Percentiles rank a stretch among this genome's conserved stretches.
Conservation (phyloP, 2,329 filamentous ascomycete species). For the Fusarium buxicola region DNA sequence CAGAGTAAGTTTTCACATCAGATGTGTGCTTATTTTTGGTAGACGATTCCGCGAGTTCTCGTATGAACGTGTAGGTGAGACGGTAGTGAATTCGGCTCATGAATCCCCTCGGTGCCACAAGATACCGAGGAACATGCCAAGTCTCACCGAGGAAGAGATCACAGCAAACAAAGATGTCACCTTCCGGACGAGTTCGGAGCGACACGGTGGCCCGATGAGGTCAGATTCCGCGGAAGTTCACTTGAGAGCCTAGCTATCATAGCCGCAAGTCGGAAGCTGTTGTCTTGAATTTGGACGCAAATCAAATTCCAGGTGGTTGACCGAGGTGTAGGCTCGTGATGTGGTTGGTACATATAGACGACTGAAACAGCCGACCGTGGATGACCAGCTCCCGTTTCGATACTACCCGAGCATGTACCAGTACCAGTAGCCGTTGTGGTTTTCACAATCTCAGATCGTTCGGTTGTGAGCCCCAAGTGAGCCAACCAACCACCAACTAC, state of each 20-base stretch:
- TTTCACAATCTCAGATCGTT: conserved; percentile 2
- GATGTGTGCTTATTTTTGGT: not conserved
- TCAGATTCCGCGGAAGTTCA: conserved; percentile 26
- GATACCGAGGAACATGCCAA: conserved; percentile 42
- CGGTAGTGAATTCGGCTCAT: conserved; percentile 30
- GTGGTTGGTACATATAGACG: conserved; percentile 18
- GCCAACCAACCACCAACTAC: conserved; percentile 11
- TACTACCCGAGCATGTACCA: conserved; percentile 11
- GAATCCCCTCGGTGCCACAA: conserved; percentile 34
- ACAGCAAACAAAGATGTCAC: conserved; percentile 38
- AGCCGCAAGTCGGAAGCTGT: conserved; percentile 38
- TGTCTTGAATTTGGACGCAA: conserved; percentile 19
- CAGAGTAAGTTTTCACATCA: not conserved
- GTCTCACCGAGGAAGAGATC: conserved; percentile 35
- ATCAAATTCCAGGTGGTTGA: conserved; percentile 35
- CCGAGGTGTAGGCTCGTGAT: conserved; percentile 30
- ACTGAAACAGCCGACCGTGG: conserved; percentile 11
- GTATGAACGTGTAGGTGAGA: conserved; percentile 30
- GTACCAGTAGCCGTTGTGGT: conserved; percentile 3
- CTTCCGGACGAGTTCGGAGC: conserved; percentile 31
- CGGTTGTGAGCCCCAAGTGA: not conserved
- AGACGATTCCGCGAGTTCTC: conserved; percentile 5
- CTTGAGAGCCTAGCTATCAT: conserved; percentile 16
- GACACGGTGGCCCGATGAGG: conserved; percentile 13
- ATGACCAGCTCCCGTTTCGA: conserved; percentile 16